Evolutionary conservation across 345 rosid species (phyloP).

Genomic region (Durio zibethinus): DNA sequence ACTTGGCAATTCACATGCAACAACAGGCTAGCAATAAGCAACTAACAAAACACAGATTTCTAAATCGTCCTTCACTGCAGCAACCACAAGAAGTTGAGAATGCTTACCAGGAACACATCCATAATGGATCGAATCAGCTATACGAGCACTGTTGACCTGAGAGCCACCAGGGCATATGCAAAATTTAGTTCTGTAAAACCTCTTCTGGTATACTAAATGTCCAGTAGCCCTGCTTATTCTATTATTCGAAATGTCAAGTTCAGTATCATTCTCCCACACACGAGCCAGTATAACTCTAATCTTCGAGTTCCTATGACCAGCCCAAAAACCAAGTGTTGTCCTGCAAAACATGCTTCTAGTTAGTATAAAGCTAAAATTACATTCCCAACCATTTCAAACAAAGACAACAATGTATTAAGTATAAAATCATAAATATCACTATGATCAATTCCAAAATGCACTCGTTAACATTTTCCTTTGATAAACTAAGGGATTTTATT

Average conservation of each 20-base stretch:
- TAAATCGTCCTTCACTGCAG: background rate
- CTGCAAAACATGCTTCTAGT: slow-evolving; percentile 44
- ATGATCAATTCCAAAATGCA: background rate
- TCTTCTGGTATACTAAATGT: slow-evolving; percentile 79
- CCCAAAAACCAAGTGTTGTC: slow-evolving; percentile 93
- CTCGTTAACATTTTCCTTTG: background rate
- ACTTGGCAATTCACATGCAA: background rate
- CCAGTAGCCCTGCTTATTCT: slow-evolving; percentile 85
- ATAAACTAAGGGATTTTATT: background rate
- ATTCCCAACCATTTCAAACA: background rate
- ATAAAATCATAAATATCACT: background rate
- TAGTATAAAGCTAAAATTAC: slow-evolving; percentile 16
- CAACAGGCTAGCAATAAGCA: background rate
- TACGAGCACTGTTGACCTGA: slow-evolving; percentile 96
- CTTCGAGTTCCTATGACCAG: slow-evolving; percentile 92
- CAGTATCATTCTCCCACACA: slow-evolving; percentile 93
- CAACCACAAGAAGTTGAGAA: background rate
- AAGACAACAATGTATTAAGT: background rate
- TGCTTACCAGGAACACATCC: slow-evolving; percentile 93
- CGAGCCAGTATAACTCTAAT: slow-evolving; percentile 93
- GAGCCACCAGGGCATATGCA: slow-evolving; percentile 99
- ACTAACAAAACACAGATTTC: background rate
- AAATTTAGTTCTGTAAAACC: slow-evolving; percentile 80
- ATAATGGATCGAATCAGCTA: slow-evolving; percentile 92
- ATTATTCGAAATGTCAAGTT: slow-evolving; percentile 84